Conservation (phyloP, 164 flowering plant genomes). For the Umbilicus rupestris region DNA sequence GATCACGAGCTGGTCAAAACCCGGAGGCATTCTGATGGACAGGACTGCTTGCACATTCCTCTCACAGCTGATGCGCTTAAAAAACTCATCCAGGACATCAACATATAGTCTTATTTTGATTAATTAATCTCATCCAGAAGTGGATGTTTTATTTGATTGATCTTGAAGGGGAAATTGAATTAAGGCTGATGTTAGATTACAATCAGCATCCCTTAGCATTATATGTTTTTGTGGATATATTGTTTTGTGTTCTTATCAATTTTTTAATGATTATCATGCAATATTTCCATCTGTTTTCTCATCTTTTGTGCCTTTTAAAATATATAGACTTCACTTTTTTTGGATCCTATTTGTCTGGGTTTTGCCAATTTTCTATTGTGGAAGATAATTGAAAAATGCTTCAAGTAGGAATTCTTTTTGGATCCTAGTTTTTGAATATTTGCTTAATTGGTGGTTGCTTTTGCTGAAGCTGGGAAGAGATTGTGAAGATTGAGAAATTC, state of each 20-base stretch:
- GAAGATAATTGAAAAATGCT: no score
- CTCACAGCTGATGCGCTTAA: conserved; percentile 65
- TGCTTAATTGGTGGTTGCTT: no score
- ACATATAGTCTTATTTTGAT: background rate
- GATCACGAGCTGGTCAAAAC: conserved; percentile 90
- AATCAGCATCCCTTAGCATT: background rate
- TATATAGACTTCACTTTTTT: no score
- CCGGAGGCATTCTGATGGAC: conserved; percentile 70
- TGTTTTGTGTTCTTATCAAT: background rate
- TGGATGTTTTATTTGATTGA: background rate
- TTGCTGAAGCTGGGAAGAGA: no score
- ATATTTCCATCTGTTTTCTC: background rate
- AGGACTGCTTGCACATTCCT: conserved; percentile 80
- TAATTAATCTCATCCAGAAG: background rate
- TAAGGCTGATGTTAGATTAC: background rate
- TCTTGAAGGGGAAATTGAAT: background rate
- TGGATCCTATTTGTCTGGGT: no score
- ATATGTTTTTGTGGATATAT: background rate
- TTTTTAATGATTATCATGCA: background rate
- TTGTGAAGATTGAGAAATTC: no score
- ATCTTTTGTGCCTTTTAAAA: background rate
- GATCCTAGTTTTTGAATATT: no score
- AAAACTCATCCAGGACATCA: conserved; percentile 44
- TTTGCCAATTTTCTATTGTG: no score
- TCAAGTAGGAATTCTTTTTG: no score